phyloP scores from a whole-genome alignment of 768 basidiomycete genomes.

The Boletales sp. region DNA sequence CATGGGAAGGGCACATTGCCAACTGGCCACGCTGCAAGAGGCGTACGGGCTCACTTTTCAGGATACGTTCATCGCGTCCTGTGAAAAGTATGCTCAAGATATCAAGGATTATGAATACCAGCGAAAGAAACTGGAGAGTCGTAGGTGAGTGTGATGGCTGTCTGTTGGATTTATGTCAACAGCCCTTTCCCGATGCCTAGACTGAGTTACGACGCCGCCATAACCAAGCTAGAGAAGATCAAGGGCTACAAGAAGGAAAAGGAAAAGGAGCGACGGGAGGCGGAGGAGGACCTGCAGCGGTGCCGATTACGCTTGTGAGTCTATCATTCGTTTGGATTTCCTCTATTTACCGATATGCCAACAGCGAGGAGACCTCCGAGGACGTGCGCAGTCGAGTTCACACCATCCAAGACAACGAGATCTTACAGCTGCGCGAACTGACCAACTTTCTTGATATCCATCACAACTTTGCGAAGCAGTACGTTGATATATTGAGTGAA shows the following conservation, averaged over 20 bases:
- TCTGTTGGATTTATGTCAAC: background rate
- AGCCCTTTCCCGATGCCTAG: constrained; percentile 34
- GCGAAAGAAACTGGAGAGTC: constrained; percentile 84
- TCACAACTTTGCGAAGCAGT: constrained; percentile 68
- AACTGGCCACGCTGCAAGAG: constrained; percentile 82
- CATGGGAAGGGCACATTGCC: constrained; percentile 82
- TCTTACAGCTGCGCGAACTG: constrained; percentile 66
- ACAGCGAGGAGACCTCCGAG: constrained; percentile 81
- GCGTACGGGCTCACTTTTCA: constrained; percentile 68
- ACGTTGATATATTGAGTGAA: constrained; percentile 69
- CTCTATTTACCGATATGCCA: constrained; percentile 8
- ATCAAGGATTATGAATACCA: constrained; percentile 81
- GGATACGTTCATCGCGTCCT: constrained; percentile 67
- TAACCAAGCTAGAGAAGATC: constrained; percentile 63
- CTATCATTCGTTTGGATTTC: background rate
- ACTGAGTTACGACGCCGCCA: constrained; percentile 73
- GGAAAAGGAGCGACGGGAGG: constrained; percentile 65
- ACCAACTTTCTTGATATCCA: constrained; percentile 70
- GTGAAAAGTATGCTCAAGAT: constrained; percentile 63
- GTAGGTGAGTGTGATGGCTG: constrained; percentile 51
- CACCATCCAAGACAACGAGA: constrained; percentile 76
- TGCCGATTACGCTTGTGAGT: constrained; percentile 75
- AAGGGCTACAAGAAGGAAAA: constrained; percentile 79
- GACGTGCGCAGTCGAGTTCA: constrained; percentile 81
- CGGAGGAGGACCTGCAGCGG: constrained; percentile 76